These are phyloP conservation scores for Geotrichum restrictum DNA, from an alignment of 1,139 yeast species.

Conservation along the genomic window DNA sequence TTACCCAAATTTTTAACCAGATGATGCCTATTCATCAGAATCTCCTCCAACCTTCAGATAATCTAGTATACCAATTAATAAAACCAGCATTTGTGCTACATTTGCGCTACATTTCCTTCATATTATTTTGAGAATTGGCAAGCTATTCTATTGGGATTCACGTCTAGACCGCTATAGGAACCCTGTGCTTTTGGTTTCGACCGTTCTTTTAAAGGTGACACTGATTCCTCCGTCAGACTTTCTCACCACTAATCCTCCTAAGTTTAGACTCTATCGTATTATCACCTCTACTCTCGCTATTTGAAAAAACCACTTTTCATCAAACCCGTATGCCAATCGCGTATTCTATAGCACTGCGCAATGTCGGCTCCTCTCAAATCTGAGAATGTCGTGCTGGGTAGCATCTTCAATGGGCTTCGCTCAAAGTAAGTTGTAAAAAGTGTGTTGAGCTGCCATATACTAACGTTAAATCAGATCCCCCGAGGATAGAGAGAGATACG, in stretches of 20 bases:
- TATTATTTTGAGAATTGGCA: background rate
- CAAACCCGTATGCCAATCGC: background rate
- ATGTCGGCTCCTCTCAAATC: constrained; percentile 20
- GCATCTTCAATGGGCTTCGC: constrained; percentile 28
- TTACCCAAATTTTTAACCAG: background rate
- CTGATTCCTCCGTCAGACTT: no score
- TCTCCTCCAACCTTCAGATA: background rate
- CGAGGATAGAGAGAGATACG: constrained; percentile 42
- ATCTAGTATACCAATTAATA: background rate
- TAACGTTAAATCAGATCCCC: constrained; percentile 26
- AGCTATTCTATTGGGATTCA: no score
- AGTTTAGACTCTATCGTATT: no score
- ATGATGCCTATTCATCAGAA: background rate
- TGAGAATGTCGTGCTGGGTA: constrained; percentile 24
- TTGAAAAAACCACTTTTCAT: no score
- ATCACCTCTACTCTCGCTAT: no score
- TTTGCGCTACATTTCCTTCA: no score
- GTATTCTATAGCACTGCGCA: background rate
- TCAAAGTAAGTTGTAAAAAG: constrained; percentile 25
- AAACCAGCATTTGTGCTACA: no score
- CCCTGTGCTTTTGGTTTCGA: no score
- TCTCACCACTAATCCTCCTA: no score
- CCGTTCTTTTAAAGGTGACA: no score
- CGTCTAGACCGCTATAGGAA: no score
- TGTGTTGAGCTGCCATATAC: background rate